phyloP scores from a whole-genome alignment of 2,329 filamentous ascomycete genomes.

The Claviceps sp. region DNA sequence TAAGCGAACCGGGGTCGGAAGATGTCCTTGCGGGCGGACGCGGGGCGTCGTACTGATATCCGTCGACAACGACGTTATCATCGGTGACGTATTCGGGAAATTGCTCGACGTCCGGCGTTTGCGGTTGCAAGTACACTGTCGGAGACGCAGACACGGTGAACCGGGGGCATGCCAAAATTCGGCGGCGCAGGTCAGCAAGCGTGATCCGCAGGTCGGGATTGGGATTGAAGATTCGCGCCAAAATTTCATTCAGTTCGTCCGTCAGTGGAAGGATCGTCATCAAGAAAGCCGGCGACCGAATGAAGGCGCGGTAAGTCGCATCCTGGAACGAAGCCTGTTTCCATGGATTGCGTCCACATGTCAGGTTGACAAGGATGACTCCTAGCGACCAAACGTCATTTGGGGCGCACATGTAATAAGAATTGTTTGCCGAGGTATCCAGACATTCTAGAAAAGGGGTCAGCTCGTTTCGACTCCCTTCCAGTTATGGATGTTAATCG shows the following conservation, averaged over 20 bases:
- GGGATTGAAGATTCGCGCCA: constrained; percentile 76
- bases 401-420: constrained; percentile 79
- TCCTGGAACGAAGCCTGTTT: constrained; percentile 90
- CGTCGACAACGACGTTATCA: constrained; percentile 31
- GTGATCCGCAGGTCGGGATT: constrained; percentile 74
- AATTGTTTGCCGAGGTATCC: constrained; percentile 58
- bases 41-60: constrained; percentile 31
- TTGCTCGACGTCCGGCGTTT: constrained; percentile 29
- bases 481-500: too few species aligned
- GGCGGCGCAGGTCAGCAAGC: constrained; percentile 61
- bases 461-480: neutral
- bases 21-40: constrained; percentile 36
- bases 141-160: constrained; percentile 45
- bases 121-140: constrained; percentile 19
- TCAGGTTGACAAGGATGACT: constrained; percentile 93
- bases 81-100: constrained; percentile 31
- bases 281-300: constrained; percentile 73
- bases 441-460: constrained; percentile 57
- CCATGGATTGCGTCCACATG: constrained; percentile 97
- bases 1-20: constrained; percentile 42
- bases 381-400: constrained; percentile 99
- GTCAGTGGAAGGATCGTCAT: constrained; percentile 87
- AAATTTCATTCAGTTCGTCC: constrained; percentile 74
- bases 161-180: constrained; percentile 61
- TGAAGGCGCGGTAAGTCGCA: constrained; percentile 85